Percentiles rank a stretch among this genome's conserved stretches.
These are phyloP conservation scores for Aspergillus coremiiformis DNA, from an alignment of 495 filamentous ascomycete species.

Conservation along the genomic window DNA sequence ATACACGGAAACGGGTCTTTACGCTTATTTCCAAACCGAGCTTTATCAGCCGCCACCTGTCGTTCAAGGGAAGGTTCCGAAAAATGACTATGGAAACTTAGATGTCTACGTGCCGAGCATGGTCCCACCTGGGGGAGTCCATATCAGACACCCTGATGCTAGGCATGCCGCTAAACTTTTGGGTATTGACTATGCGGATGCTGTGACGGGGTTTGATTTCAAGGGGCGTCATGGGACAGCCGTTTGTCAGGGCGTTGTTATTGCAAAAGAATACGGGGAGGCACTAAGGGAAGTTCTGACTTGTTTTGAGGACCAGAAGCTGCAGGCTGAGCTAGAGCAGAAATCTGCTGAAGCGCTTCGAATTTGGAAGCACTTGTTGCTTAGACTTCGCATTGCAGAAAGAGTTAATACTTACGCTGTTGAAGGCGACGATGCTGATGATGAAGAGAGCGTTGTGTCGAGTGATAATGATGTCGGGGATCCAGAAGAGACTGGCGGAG, in stretches of 20 bases:
- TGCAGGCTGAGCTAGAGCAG: conserved; percentile 48
- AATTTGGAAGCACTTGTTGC: conserved; percentile 70
- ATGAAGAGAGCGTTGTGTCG: conserved; percentile 17
- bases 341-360: conserved; percentile 51
- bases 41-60: conserved; percentile 70
- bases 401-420: conserved; percentile 58
- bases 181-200: conserved; percentile 79
- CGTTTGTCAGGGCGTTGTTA: conserved; percentile 65
- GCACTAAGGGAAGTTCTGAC: conserved; percentile 60
- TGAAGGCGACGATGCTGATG: conserved; percentile 39
- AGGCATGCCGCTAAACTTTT: conserved; percentile 65
- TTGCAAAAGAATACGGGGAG: conserved; percentile 62
- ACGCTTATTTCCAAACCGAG: conserved; percentile 68
- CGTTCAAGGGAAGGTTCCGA: conserved; percentile 64
- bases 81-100: conserved; percentile 81
- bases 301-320: conserved; percentile 55
- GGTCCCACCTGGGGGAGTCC: conserved; percentile 74
- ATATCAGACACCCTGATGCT: conserved; percentile 62
- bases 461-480: conserved; percentile 11
- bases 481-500: conserved; percentile 28
- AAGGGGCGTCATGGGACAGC: conserved; percentile 75
- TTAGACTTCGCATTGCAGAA: conserved; percentile 69
- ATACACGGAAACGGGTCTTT: conserved; percentile 47
- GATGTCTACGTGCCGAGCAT: conserved; percentile 91
- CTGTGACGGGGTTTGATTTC: conserved; percentile 86